Evolutionary conservation across 2,329 filamentous ascomycete species (phyloP).

Genomic region (Thielaviopsis punctulata): DNA sequence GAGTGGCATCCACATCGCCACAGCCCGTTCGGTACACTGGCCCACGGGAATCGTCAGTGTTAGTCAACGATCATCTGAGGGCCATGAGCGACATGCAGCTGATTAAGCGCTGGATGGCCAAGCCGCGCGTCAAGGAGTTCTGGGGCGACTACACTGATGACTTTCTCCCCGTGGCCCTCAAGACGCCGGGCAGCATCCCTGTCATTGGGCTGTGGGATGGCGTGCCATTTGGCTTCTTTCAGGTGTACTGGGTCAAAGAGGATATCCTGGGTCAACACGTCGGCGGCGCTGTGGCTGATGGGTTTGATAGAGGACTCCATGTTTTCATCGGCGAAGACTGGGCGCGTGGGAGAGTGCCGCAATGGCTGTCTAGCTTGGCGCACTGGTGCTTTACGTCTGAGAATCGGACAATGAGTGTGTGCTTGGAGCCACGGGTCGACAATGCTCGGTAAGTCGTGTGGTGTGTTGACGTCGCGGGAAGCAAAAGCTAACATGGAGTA

Average conservation of each 20-base stretch:
- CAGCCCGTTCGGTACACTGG: constrained; percentile 48
- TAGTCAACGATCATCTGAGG: constrained; percentile 23
- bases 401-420: constrained; percentile 62
- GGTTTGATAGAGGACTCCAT: constrained; percentile 81
- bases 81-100: constrained; percentile 37
- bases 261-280: constrained; percentile 59
- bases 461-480: not conserved
- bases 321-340: constrained; percentile 84
- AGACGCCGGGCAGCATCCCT: constrained; percentile 63
- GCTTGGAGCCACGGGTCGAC: constrained; percentile 80
- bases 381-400: constrained; percentile 72
- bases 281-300: constrained; percentile 39
- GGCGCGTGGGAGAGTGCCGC: constrained; percentile 62
- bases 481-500: constrained; percentile 12
- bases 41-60: constrained; percentile 26
- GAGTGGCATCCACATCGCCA: constrained; percentile 56
- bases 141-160: constrained; percentile 55
- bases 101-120: constrained; percentile 76
- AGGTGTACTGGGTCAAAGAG: constrained; percentile 97
- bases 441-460: constrained; percentile 54
- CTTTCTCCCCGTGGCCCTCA: constrained; percentile 51
- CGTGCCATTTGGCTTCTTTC: constrained; percentile 90
- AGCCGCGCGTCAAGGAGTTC: constrained; percentile 64
- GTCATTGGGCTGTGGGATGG: constrained; percentile 89
- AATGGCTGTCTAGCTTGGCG: constrained; percentile 74